Conservation (phyloP, 2,329 filamentous ascomycete species). For the Alternaria gansuensis region DNA sequence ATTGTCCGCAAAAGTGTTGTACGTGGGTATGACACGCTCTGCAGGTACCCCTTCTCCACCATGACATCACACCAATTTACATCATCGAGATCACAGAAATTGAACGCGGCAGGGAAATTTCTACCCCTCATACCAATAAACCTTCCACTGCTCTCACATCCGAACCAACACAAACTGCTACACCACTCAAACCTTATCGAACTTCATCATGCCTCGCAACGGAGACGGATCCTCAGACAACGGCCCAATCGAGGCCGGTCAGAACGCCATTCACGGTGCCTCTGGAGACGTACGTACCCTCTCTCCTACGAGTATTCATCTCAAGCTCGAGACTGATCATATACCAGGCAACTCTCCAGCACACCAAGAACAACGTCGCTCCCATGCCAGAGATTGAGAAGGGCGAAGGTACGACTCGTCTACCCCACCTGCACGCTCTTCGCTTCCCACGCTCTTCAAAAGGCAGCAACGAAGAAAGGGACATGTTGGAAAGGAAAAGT, state of each 20-base stretch:
- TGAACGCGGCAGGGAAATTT: background rate
- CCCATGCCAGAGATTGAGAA: conserved; percentile 52
- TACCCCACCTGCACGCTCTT: conserved; percentile 1
- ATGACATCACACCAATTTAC: conserved; percentile 19
- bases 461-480: conserved; percentile 10
- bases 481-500: background rate
- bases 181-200: conserved; percentile 3
- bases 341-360: conserved; percentile 43
- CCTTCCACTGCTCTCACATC: background rate
- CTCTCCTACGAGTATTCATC: background rate
- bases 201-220: conserved; percentile 52
- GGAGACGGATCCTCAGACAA: conserved; percentile 55
- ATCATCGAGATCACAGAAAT: conserved; percentile 15
- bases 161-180: background rate
- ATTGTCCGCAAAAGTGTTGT: background rate
- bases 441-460: background rate
- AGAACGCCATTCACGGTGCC: conserved; percentile 50
- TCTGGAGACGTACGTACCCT: conserved; percentile 43
- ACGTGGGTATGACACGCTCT: conserved; percentile 1
- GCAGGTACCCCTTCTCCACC: conserved; percentile 14
- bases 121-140: conserved; percentile 1
- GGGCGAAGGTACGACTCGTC: conserved; percentile 45
- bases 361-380: conserved; percentile 53
- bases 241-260: conserved; percentile 49
- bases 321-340: background rate